Percentiles rank a stretch among this genome's conserved stretches.
phyloP scores from a whole-genome alignment of 495 filamentous ascomycete genomes.

The Antarctomyces pellizariae region DNA sequence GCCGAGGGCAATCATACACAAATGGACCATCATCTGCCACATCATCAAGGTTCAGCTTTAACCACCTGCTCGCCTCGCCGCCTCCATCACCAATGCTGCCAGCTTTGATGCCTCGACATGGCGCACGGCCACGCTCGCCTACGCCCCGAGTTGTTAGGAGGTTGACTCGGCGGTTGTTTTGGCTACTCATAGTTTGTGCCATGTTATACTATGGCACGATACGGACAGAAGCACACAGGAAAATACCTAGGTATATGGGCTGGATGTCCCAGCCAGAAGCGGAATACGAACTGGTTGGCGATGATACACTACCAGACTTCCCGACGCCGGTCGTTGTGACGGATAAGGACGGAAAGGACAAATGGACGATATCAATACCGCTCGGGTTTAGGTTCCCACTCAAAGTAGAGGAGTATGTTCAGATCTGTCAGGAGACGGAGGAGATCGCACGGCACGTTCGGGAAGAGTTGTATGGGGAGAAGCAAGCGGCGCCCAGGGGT shows the following conservation, averaged over 20 bases:
- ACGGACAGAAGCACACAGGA: constrained; percentile 3
- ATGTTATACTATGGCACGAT: constrained; percentile 15
- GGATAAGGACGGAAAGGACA: constrained; percentile 28
- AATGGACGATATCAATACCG: constrained; percentile 53
- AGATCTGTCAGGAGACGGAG: constrained; percentile 33
- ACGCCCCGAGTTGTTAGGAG: constrained; percentile 26
- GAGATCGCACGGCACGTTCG: constrained; percentile 26
- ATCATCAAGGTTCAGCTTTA: constrained; percentile 33
- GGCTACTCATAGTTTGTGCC: constrained; percentile 17
- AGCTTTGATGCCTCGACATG: constrained; percentile 34
- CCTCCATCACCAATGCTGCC: constrained; percentile 41
- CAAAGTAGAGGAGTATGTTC: constrained; percentile 28
- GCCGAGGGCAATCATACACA: too few species aligned
- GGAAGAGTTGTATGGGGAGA: constrained; percentile 19
- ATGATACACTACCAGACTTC: constrained; percentile 24
- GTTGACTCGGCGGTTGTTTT: constrained; percentile 21
- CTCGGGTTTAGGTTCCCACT: constrained; percentile 31
- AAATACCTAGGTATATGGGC: constrained; percentile 11
- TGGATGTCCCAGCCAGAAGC: constrained; percentile 14
- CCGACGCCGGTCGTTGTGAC: constrained; percentile 35
- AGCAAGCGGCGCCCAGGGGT: constrained; percentile 18
- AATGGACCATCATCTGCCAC: constrained; percentile 25
- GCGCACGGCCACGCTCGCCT: constrained; percentile 20
- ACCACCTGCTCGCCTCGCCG: constrained; percentile 35
- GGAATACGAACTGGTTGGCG: constrained; percentile 27